Conservation (phyloP, 2,329 filamentous ascomycete species). For the Aspergillus sp. region DNA sequence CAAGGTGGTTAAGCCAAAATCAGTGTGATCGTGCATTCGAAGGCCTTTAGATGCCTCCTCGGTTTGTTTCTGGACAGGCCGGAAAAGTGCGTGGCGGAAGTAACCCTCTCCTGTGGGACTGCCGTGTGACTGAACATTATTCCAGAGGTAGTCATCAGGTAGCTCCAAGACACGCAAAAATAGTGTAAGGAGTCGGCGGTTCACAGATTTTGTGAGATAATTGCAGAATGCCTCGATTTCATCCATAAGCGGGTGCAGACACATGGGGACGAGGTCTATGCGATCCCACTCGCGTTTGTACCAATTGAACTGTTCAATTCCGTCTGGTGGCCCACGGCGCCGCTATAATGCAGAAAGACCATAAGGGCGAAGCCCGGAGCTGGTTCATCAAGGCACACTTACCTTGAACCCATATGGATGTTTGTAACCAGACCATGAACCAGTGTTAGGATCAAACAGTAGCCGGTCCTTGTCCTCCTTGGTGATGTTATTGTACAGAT, state of each 20-base stretch:
- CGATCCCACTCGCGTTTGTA: slow-evolving; percentile 49
- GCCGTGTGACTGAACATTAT: slow-evolving; percentile 44
- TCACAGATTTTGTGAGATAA: slow-evolving; percentile 50
- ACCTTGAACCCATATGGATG: slow-evolving; percentile 47
- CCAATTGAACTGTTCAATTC: slow-evolving; percentile 56
- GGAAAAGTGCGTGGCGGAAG: slow-evolving; percentile 46
- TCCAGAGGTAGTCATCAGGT: slow-evolving; percentile 45
- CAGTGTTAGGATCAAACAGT: slow-evolving; percentile 48
- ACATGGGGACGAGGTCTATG: slow-evolving; percentile 41
- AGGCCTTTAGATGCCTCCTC: slow-evolving; percentile 34
- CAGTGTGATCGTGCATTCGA: slow-evolving; percentile 49
- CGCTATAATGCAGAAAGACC: too few species aligned
- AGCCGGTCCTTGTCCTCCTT: slow-evolving; percentile 50
- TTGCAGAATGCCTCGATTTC: slow-evolving; percentile 48
- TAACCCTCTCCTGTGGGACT: slow-evolving; percentile 45
- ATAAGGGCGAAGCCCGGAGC: too few species aligned
- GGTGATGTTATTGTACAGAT: slow-evolving; percentile 49
- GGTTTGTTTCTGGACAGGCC: slow-evolving; percentile 34
- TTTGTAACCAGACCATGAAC: slow-evolving; percentile 53
- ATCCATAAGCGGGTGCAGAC: slow-evolving; percentile 50
- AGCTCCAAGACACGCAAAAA: slow-evolving; percentile 46
- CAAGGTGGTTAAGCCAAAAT: slow-evolving; percentile 47
- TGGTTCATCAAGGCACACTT: too few species aligned
- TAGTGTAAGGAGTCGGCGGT: slow-evolving; percentile 41
- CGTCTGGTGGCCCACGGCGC: slow-evolving; percentile 43